Conservation (phyloP, 345 rosid species). For the Brassica incana region DNA sequence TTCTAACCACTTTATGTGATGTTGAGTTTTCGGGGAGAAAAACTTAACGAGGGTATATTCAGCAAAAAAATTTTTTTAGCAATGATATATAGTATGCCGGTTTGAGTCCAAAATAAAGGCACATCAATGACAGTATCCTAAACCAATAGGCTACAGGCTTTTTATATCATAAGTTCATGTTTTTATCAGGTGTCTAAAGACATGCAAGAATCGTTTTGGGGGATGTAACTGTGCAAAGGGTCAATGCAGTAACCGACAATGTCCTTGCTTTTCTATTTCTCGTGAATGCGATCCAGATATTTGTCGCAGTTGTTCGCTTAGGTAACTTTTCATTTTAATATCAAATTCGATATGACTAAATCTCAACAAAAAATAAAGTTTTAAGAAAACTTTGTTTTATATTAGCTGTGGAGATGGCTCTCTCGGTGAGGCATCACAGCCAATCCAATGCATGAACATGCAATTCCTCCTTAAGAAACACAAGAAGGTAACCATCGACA, state of each 20-base stretch:
- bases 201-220: conserved; percentile 83
- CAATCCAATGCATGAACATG: conserved; percentile 87
- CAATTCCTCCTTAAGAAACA: conserved; percentile 73
- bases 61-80: too few relatives aligned
- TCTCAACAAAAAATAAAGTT: neutral
- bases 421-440: conserved; percentile 69
- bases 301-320: conserved; percentile 76
- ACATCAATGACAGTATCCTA: neutral
- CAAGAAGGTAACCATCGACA: conserved; percentile 57
- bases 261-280: conserved; percentile 87
- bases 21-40: neutral
- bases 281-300: conserved; percentile 99
- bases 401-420: conserved; percentile 84
- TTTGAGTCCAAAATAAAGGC: neutral
- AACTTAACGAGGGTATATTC: neutral
- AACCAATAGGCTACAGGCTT: neutral
- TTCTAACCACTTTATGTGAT: neutral
- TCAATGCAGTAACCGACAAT: conserved; percentile 82
- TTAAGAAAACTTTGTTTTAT: neutral
- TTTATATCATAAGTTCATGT: neutral
- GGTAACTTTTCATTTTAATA: conserved; percentile 46
- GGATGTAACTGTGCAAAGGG: conserved; percentile 94
- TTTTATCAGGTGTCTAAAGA: conserved; percentile 64
- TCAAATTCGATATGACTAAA: neutral
- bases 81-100: neutral